Evolutionary conservation across 305 asterid genomes (phyloP).

Genomic region (Fraxinus platypoda): DNA sequence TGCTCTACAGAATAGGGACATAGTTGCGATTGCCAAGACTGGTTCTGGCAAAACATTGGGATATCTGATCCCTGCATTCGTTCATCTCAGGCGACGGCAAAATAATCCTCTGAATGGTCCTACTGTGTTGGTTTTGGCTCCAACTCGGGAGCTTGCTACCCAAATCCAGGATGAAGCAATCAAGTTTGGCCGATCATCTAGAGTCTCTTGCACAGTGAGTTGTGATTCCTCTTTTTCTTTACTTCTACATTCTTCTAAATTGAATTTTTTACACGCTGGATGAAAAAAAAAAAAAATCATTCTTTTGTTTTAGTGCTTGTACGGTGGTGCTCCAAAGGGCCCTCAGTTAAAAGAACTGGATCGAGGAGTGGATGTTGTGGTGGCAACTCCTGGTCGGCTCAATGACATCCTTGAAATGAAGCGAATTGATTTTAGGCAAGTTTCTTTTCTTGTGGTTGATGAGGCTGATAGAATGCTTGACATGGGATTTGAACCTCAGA

Average conservation of each 20-base stretch:
- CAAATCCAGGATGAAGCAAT: slow-evolving; percentile 97
- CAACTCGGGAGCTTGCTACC: slow-evolving; percentile 96
- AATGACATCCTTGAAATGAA: slow-evolving; percentile 97
- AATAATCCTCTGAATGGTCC: slow-evolving; percentile 91
- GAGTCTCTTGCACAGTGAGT: slow-evolving; percentile 86
- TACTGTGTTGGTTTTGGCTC: slow-evolving; percentile 83
- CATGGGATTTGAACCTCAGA: slow-evolving; percentile 99
- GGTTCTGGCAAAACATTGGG: slow-evolving; percentile 98
- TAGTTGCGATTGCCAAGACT: slow-evolving; percentile 98
- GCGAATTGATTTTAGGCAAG: slow-evolving; percentile 82
- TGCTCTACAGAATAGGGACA: slow-evolving; percentile 72
- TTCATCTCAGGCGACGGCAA: slow-evolving; percentile 64
- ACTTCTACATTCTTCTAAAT: not conserved
- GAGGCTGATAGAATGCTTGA: slow-evolving; percentile 99
- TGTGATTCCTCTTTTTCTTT: not conserved
- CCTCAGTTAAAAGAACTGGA: slow-evolving; percentile 86
- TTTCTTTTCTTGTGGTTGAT: slow-evolving; percentile 90
- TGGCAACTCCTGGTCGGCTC: slow-evolving; percentile 98
- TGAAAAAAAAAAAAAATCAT: not conserved
- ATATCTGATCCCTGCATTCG: slow-evolving; percentile 85
- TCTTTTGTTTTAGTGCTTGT: slow-evolving; percentile 68
- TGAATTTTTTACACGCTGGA: not conserved
- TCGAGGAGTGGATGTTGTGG: slow-evolving; percentile 88
- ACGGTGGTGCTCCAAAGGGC: slow-evolving; percentile 97
- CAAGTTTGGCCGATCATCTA: slow-evolving; percentile 91